Evolutionary conservation across 2,329 filamentous ascomycete species (phyloP), one percentile per base, ranked within the genome.

Genomic region (Fusarium sambucinum): DNA sequence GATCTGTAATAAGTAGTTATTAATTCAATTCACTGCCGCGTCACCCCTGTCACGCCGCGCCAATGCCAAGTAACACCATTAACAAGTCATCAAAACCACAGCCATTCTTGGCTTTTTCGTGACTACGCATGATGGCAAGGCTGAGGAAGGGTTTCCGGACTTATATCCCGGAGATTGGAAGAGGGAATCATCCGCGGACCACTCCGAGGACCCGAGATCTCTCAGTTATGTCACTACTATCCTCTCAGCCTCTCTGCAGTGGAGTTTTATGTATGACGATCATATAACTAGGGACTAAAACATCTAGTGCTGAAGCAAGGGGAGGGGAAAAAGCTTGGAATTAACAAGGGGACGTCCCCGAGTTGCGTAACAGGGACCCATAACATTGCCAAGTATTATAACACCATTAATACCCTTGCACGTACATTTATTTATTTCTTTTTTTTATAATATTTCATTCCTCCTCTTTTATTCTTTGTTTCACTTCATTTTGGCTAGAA

Each of bases 311-410:
- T 32, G 47, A 29, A 40, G 47, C 47, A 17, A 13, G 45, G 19
- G 42, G 27, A 19, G 11, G 14, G n/a, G 10, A 35, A 52, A 69
- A 56, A 64, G 51, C 61, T 66, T 68, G 66, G 55, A 48, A 69
- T 29, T 38, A 38, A 38, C 27, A 38, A 37, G 55, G 44, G 38
- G 47, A 27, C 17, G 17, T 27, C 35, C 25, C 38, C 29, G 12
- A 35, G 48, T 52, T 58, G 57, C 66, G 53, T 66, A 55, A 53
- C 48, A 35, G 19, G 61, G 58, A 46, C 57, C 64, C 58, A 65
- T 65, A 65, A n/a, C 38, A 60, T 32, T 29, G 23, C 25, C 13
- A 59, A 44, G 53, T 41, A 47, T 33, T 65, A 51, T 67, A 68
- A 44, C 40, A 16, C 35, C 37, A 35, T 29, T 17, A 41, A 35